A percentile compares a stretch with the other conserved stretches of the same genome.
These are phyloP conservation scores for Melaleuca quinquenervia DNA, from an alignment of 345 rosid species.

Conservation along the genomic window DNA sequence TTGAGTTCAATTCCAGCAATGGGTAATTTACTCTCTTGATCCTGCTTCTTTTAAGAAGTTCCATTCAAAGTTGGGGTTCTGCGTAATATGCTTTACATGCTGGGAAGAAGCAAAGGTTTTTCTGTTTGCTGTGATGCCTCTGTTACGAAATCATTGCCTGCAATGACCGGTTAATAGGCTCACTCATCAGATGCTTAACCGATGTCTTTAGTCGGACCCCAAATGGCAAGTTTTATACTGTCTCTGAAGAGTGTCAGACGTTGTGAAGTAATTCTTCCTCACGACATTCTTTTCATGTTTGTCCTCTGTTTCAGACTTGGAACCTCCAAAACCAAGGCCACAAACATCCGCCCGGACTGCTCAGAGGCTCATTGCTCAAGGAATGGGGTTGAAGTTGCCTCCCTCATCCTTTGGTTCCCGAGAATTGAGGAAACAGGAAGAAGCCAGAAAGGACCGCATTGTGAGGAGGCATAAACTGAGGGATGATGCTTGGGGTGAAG, in stretches of 20 bases:
- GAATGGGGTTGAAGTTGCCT: conserved; percentile 82
- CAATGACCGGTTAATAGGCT: neutral
- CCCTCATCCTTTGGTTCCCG: conserved; percentile 41
- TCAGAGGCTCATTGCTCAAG: conserved; percentile 85
- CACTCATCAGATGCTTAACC: neutral
- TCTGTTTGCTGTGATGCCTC: neutral
- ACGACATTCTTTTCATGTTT: neutral
- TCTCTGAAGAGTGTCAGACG: neutral
- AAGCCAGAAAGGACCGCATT: conserved; percentile 71
- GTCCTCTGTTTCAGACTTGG: conserved; percentile 44
- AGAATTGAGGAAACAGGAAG: conserved; percentile 73
- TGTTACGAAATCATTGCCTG: neutral
- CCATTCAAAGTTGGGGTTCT: neutral
- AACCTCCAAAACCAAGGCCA: conserved; percentile 83
- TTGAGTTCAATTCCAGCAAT: conserved; percentile 38
- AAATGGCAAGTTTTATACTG: neutral
- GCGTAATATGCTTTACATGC: neutral
- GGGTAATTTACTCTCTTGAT: conserved; percentile 25
- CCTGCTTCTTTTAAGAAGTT: neutral
- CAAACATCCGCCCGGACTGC: conserved; percentile 88
- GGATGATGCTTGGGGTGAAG: conserved; percentile 90
- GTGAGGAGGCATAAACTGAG: conserved; percentile 61
- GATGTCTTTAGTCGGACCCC: neutral
- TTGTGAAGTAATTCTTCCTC: neutral
- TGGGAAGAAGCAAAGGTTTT: neutral